These are phyloP conservation scores for Fraxinus anomala DNA, from an alignment of 257 asterid species.

Conservation along the genomic window DNA sequence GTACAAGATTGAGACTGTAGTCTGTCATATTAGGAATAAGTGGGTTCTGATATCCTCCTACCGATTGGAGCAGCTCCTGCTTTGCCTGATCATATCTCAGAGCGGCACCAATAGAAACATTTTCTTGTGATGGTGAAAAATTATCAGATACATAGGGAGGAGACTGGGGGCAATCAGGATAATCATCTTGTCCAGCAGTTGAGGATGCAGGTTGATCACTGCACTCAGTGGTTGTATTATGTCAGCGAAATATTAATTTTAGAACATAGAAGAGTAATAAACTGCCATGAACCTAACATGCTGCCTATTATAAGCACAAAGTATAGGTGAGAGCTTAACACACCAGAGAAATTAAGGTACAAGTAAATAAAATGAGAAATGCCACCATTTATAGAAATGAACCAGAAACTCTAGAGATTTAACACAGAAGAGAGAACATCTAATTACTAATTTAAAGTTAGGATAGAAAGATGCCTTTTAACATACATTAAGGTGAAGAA, in stretches of 20 bases:
- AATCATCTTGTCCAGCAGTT: slow-evolving; percentile 29
- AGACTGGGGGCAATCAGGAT: slow-evolving; percentile 33
- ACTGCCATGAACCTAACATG: not conserved
- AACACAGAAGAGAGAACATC: not conserved
- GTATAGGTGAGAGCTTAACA: not conserved
- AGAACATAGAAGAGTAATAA: slow-evolving; percentile 12
- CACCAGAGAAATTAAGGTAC: not conserved
- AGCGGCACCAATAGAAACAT: slow-evolving; percentile 34
- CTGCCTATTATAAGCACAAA: not conserved
- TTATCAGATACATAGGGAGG: slow-evolving; percentile 30
- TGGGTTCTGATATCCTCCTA: slow-evolving; percentile 43
- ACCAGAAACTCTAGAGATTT: not conserved
- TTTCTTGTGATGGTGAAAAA: slow-evolving; percentile 32
- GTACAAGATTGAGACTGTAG: slow-evolving; percentile 44
- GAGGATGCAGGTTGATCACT: slow-evolving; percentile 39
- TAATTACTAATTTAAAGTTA: not conserved
- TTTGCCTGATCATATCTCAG: slow-evolving; percentile 41
- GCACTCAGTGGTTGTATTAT: slow-evolving; percentile 28
- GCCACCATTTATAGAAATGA: not conserved
- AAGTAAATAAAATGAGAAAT: not conserved
- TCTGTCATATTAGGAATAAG: slow-evolving; percentile 41
- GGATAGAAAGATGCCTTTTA: not conserved
- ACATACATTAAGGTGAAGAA: not conserved
- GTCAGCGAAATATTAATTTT: slow-evolving; percentile 17
- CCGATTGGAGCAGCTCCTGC: slow-evolving; percentile 34